Evolutionary conservation across 2,329 filamentous ascomycete genomes (phyloP).

Genomic region (Colletotrichum somersetense): DNA sequence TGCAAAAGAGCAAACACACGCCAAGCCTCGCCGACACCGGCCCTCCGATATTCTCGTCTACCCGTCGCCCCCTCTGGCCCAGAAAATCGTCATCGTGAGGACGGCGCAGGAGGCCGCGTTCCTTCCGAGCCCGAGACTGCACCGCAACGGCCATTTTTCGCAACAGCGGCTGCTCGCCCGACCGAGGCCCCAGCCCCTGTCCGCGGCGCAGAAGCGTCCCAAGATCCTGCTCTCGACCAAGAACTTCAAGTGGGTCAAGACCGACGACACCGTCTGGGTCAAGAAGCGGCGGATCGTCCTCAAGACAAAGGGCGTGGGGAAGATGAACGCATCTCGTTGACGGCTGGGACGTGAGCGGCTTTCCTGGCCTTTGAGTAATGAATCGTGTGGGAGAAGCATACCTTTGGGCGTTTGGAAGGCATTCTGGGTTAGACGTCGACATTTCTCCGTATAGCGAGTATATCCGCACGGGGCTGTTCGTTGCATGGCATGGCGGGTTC

Average conservation of each 20-base stretch:
- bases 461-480: neutral
- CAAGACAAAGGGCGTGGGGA: neutral
- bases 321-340: neutral
- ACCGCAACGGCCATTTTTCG: neutral
- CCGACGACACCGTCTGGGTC: neutral
- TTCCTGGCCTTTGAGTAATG: neutral
- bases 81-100: neutral
- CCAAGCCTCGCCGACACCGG: neutral
- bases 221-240: conserved; percentile 19
- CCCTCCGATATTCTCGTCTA: conserved; percentile 2
- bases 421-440: neutral
- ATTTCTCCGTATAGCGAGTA: neutral
- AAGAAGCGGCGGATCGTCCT: conserved; percentile 13
- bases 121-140: neutral
- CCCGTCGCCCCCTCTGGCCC: neutral
- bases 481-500: neutral
- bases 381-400: neutral
- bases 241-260: conserved; percentile 15
- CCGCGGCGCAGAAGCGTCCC: neutral
- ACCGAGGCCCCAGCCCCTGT: neutral
- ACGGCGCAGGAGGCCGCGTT: neutral
- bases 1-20: neutral
- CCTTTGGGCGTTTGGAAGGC: neutral
- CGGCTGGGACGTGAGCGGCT: no score
- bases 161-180: neutral